Conservation (phyloP, 1,284 basidiomycete genomes). For the Leccinum fuscescens region DNA sequence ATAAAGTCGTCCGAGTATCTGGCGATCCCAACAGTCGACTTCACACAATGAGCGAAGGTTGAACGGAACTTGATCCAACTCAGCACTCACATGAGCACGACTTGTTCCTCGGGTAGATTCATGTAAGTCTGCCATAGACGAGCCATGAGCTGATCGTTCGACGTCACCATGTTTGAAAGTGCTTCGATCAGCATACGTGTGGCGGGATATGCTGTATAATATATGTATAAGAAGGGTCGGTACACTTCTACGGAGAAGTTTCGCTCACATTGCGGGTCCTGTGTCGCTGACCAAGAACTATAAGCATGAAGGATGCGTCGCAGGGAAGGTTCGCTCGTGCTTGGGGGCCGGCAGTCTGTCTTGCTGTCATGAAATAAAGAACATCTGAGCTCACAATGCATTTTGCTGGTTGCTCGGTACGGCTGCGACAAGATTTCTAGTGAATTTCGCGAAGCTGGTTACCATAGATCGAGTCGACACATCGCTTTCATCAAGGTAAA, state of each 20-base stretch:
- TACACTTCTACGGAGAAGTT: constrained; percentile 15
- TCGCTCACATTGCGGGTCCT: constrained; percentile 52
- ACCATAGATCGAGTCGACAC: constrained; percentile 38
- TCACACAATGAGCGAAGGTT: constrained; percentile 17
- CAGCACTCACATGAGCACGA: constrained; percentile 66
- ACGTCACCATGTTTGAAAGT: constrained; percentile 72
- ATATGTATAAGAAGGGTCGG: neutral
- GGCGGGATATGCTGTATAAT: constrained; percentile 47
- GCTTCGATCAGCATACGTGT: constrained; percentile 66
- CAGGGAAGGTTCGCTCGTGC: constrained; percentile 55
- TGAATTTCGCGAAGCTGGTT: constrained; percentile 63
- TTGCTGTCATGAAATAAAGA: constrained; percentile 1
- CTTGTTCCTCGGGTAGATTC: constrained; percentile 66
- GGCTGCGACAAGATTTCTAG: constrained; percentile 72
- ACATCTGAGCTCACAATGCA: constrained; percentile 55
- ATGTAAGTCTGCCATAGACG: constrained; percentile 65
- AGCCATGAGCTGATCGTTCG: constrained; percentile 55
- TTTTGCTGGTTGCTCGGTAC: constrained; percentile 61
- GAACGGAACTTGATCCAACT: neutral
- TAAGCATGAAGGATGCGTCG: constrained; percentile 52
- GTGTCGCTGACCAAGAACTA: constrained; percentile 64
- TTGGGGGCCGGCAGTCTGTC: constrained; percentile 28
- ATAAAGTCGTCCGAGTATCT: constrained; percentile 60
- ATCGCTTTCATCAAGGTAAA: constrained; percentile 40
- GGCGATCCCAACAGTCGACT: constrained; percentile 74